A percentile compares a stretch with the other conserved stretches of the same genome.
phyloP scores from a whole-genome alignment of 2,329 filamentous ascomycete species.

The Penicillium sp. region DNA sequence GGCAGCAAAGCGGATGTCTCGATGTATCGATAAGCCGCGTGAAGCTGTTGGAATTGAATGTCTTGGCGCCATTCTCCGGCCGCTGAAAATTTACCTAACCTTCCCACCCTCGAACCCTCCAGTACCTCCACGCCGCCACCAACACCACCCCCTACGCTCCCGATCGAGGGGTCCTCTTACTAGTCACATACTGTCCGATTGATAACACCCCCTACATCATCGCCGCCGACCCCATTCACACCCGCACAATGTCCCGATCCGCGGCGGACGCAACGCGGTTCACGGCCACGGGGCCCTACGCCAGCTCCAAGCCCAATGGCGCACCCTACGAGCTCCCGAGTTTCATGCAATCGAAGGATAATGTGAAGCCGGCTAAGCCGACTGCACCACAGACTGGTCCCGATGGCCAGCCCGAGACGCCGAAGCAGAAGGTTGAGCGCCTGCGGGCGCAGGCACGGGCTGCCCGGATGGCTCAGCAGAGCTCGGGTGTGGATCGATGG shows the following conservation, averaged over 20 bases:
- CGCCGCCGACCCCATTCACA: conserved; percentile 13
- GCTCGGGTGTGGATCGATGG: conserved; percentile 60
- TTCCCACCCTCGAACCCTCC: conserved; percentile 25
- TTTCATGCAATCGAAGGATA: conserved; percentile 32
- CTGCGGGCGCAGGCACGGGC: conserved; percentile 71
- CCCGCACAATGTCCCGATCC: conserved; percentile 51
- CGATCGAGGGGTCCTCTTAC: neutral
- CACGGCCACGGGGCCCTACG: conserved; percentile 58
- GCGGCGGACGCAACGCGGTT: conserved; percentile 58
- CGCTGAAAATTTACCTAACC: conserved; percentile 37
- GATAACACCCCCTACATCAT: neutral
- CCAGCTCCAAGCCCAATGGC: conserved; percentile 48
- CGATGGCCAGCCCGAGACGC: conserved; percentile 60
- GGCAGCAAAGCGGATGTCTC: neutral
- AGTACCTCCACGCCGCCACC: conserved; percentile 20
- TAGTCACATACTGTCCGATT: conserved; percentile 1
- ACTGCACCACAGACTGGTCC: conserved; percentile 31
- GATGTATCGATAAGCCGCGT: conserved; percentile 11
- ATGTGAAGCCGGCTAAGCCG: conserved; percentile 15
- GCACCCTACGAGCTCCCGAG: conserved; percentile 42
- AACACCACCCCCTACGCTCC: conserved; percentile 19
- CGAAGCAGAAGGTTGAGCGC: conserved; percentile 72
- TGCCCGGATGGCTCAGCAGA: conserved; percentile 66
- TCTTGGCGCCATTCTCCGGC: conserved; percentile 34
- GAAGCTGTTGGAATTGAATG: conserved; percentile 25